Conservation (phyloP, 306 rosid genomes). For the Sophora flavescens region DNA sequence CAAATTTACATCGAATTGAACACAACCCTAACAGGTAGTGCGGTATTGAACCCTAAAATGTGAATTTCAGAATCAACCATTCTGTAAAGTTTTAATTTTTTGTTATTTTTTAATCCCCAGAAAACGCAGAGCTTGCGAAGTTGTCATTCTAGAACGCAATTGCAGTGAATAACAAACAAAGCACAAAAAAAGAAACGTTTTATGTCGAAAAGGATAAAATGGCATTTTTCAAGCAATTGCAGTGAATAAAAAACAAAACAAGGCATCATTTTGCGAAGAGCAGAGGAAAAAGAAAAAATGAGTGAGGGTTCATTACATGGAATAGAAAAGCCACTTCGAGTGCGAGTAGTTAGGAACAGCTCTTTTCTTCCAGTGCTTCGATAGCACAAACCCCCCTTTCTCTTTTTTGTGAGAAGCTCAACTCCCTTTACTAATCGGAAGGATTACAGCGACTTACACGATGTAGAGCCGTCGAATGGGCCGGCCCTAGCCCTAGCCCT, state of each 20-base stretch:
- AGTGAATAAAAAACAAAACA: neutral
- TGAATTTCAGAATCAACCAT: conserved; percentile 1
- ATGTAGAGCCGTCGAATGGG: too few relatives aligned
- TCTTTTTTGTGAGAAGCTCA: too few relatives aligned
- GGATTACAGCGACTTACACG: too few relatives aligned
- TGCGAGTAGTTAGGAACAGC: neutral
- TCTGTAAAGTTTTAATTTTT: neutral
- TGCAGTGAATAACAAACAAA: neutral
- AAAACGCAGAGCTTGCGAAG: neutral
- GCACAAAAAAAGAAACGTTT: neutral
- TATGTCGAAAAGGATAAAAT: neutral
- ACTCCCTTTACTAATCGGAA: too few relatives aligned
- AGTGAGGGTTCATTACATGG: neutral
- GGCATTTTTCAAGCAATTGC: neutral
- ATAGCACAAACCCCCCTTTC: too few relatives aligned
- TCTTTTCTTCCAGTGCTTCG: too few relatives aligned
- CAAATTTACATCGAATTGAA: neutral
- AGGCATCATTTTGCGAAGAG: neutral
- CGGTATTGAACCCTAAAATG: neutral
- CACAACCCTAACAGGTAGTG: neutral
- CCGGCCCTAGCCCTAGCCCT: too few relatives aligned
- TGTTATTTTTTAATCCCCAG: neutral
- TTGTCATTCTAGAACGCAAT: neutral
- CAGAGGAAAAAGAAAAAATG: neutral
- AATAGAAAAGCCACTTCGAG: neutral